These are phyloP conservation scores for Leccinum variabile DNA, from an alignment of 1,284 basidiomycete genomes.

Conservation along the genomic window DNA sequence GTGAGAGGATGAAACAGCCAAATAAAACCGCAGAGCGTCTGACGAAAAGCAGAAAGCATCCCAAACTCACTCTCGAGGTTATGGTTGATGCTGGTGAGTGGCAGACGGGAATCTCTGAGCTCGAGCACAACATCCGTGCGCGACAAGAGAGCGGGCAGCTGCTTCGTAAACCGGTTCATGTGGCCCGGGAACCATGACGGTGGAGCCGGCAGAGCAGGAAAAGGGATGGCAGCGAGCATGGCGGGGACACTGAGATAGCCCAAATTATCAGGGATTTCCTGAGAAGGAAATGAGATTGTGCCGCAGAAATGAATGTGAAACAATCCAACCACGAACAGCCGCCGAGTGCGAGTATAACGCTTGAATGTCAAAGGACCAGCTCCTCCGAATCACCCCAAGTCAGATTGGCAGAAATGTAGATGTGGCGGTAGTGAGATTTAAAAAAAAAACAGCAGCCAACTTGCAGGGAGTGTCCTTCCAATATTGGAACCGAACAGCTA, in stretches of 20 bases:
- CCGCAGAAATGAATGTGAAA: slow-evolving; percentile 10
- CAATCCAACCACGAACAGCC: neutral
- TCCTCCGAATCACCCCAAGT: neutral
- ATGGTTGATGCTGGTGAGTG: slow-evolving; percentile 91
- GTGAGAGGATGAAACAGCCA: slow-evolving; percentile 23
- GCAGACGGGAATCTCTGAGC: slow-evolving; percentile 89
- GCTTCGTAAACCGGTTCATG: slow-evolving; percentile 87
- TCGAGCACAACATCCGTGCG: slow-evolving; percentile 93
- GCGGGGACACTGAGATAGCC: slow-evolving; percentile 10
- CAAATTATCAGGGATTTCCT: slow-evolving; percentile 11
- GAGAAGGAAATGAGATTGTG: slow-evolving; percentile 17
- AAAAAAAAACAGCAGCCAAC: neutral
- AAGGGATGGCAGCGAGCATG: slow-evolving; percentile 47
- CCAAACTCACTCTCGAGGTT: slow-evolving; percentile 71
- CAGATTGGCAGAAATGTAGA: neutral
- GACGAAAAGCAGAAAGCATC: neutral
- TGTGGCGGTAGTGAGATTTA: neutral
- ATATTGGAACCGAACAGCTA: slow-evolving; percentile 6
- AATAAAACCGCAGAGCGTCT: slow-evolving; percentile 4
- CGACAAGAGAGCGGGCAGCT: slow-evolving; percentile 74
- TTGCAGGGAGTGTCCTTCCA: neutral
- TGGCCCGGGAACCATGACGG: slow-evolving; percentile 98
- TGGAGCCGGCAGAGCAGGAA: slow-evolving; percentile 66
- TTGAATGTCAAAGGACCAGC: neutral
- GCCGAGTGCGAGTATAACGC: neutral